phyloP scores from a whole-genome alignment of 2,329 filamentous ascomycete species.

The Xylaria sp. region DNA sequence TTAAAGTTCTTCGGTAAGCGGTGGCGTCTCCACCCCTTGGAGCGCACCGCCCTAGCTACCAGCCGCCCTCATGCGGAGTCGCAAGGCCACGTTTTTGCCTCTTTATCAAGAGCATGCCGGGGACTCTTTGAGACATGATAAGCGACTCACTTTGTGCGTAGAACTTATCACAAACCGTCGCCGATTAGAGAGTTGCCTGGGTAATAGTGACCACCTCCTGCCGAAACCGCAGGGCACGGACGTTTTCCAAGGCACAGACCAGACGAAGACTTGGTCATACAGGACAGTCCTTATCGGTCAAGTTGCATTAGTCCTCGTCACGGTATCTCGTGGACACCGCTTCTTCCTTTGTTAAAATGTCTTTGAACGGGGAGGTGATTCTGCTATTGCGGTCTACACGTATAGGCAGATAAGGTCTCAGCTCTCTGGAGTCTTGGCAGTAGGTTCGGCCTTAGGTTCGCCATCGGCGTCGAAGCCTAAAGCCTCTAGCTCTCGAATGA shows the following conservation, averaged over 20 bases:
- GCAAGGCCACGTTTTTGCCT: neutral
- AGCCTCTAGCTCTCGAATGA: constrained; percentile 86
- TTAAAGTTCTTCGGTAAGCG: neutral
- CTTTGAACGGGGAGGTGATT: neutral
- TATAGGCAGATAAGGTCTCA: constrained; percentile 19
- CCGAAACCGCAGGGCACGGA: neutral
- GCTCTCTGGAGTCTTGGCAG: constrained; percentile 20
- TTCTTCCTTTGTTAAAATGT: neutral
- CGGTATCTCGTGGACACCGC: constrained; percentile 8
- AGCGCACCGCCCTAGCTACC: neutral
- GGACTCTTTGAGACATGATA: neutral
- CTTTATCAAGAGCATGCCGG: neutral
- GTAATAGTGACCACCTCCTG: neutral
- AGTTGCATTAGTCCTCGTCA: constrained; percentile 42
- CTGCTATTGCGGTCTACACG: neutral
- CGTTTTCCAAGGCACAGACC: constrained; percentile 22
- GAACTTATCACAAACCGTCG: constrained; percentile 1
- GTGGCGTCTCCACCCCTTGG: constrained; percentile 2
- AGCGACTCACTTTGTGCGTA: neutral
- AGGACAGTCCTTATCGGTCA: constrained; percentile 36
- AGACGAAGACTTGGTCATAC: constrained; percentile 47
- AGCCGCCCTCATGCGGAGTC: neutral
- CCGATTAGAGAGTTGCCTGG: neutral
- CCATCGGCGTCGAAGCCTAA: constrained; percentile 86
- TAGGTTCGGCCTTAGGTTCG: constrained; percentile 58